A percentile compares a stretch with the other conserved stretches of the same genome.
phyloP scores from a whole-genome alignment of 2,329 filamentous ascomycete genomes.

The Monosporascus sp. region DNA sequence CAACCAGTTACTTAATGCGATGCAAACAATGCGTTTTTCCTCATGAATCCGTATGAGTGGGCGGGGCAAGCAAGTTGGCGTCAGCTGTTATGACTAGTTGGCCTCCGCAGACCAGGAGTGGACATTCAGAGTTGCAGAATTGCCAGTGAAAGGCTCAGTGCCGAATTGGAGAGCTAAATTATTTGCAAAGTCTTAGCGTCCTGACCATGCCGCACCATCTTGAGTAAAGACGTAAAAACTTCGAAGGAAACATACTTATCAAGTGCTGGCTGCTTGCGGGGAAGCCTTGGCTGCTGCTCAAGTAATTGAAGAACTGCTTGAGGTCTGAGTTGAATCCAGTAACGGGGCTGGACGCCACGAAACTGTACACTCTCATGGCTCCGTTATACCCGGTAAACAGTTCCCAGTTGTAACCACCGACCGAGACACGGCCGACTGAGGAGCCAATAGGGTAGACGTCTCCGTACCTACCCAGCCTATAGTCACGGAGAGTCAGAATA shows the following conservation, averaged over 20 bases:
- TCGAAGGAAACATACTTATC: conserved; percentile 13
- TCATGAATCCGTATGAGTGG: no score
- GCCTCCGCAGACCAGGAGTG: conserved; percentile 5
- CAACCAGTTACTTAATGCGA: no score
- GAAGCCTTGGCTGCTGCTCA: conserved; percentile 38
- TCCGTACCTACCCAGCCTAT: conserved; percentile 45
- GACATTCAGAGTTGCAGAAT: background rate
- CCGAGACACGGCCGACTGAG: conserved; percentile 43
- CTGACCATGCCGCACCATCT: no score
- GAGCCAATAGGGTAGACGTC: conserved; percentile 49
- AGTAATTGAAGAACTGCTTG: conserved; percentile 47
- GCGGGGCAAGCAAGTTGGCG: no score
- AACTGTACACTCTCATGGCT: conserved; percentile 44
- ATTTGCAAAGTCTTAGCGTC: no score
- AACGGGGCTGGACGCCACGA: conserved; percentile 29
- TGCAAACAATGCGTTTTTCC: no score
- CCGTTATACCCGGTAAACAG: conserved; percentile 46
- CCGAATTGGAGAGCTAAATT: conserved; percentile 19
- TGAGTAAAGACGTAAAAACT: background rate
- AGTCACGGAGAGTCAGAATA: conserved; percentile 32
- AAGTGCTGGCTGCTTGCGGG: conserved; percentile 22
- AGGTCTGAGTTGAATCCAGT: conserved; percentile 48
- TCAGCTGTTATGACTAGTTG: conserved; percentile 16
- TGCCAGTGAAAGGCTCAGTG: conserved; percentile 20
- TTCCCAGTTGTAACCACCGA: conserved; percentile 46